phyloP scores from a whole-genome alignment of 2,329 filamentous ascomycete species.

The Ophiostoma novo-ulmi region DNA sequence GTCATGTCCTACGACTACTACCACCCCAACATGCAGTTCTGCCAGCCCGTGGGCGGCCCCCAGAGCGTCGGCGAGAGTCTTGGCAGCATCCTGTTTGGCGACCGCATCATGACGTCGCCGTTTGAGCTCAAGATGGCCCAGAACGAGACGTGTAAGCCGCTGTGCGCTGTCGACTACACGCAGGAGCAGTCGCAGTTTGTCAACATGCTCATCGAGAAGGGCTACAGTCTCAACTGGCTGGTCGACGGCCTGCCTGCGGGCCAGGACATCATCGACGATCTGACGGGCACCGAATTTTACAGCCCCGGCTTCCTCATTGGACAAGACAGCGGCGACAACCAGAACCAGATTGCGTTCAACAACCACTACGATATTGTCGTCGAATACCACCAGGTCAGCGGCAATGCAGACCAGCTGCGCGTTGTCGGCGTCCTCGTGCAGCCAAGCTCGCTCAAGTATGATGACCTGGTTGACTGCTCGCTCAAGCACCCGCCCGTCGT shows the following conservation, averaged over 20 bases:
- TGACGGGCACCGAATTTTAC: constrained; percentile 75
- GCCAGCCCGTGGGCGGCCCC: constrained; percentile 69
- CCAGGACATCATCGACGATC: constrained; percentile 70
- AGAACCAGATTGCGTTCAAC: constrained; percentile 56
- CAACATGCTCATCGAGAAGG: constrained; percentile 73
- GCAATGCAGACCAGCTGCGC: constrained; percentile 63
- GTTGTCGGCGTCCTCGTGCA: constrained; percentile 90
- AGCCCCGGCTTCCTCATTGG: constrained; percentile 87
- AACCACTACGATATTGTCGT: constrained; percentile 95
- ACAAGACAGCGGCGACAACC: constrained; percentile 47
- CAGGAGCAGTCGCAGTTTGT: constrained; percentile 68
- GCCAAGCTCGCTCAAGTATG: constrained; percentile 65
- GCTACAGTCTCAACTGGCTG: constrained; percentile 92
- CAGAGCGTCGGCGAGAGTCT: constrained; percentile 80
- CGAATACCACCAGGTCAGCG: constrained; percentile 79
- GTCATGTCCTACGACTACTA: constrained; percentile 97
- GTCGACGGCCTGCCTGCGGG: constrained; percentile 91
- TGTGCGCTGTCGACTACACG: constrained; percentile 65
- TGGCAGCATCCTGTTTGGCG: constrained; percentile 94
- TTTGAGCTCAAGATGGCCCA: constrained; percentile 81
- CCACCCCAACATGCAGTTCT: constrained; percentile 81
- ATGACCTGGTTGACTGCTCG: constrained; percentile 58
- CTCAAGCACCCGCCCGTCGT: constrained; percentile 53
- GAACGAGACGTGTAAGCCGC: constrained; percentile 79
- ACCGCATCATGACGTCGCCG: constrained; percentile 91